These are phyloP conservation scores for Fusarium sambucinum DNA, from an alignment of 2,329 filamentous ascomycete species.

Conservation along the genomic window DNA sequence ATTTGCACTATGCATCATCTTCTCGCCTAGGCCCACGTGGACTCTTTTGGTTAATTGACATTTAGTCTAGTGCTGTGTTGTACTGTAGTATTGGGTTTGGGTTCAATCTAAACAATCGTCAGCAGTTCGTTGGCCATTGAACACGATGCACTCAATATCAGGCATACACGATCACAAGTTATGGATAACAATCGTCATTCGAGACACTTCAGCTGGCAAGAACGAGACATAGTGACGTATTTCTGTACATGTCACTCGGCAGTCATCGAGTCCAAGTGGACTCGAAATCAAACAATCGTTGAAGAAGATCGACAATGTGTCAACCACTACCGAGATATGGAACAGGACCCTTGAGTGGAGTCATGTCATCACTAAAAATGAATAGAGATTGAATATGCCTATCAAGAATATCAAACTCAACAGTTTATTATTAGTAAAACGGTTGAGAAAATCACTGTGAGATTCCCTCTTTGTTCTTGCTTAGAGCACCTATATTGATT, in stretches of 20 bases:
- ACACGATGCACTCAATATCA: constrained; percentile 6
- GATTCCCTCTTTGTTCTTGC: too few relatives aligned
- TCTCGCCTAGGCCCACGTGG: constrained; percentile 28
- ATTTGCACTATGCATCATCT: constrained; percentile 36
- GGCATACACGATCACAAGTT: constrained; percentile 7
- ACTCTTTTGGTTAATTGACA: constrained; percentile 1
- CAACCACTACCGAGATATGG: constrained; percentile 2
- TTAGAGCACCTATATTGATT: too few relatives aligned
- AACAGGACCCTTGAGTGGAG: constrained; percentile 1
- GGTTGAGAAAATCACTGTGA: not conserved
- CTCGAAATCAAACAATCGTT: constrained; percentile 1
- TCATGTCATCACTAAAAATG: not conserved
- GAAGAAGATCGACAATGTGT: not conserved
- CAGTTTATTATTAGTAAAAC: not conserved
- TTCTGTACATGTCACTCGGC: constrained; percentile 18
- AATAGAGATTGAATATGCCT: not conserved
- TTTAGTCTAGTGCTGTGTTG: not conserved
- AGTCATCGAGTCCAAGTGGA: constrained; percentile 4
- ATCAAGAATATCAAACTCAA: not conserved
- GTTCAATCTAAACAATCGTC: constrained; percentile 6
- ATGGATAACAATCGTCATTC: constrained; percentile 6
- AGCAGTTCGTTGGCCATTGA: constrained; percentile 8
- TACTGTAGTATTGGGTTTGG: constrained; percentile 18
- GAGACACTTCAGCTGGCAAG: constrained; percentile 2
- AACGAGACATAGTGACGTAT: constrained; percentile 19